Evolutionary conservation across 495 filamentous ascomycete species (phyloP), one percentile per base, ranked within the genome.

Genomic region (Podospora australis): DNA sequence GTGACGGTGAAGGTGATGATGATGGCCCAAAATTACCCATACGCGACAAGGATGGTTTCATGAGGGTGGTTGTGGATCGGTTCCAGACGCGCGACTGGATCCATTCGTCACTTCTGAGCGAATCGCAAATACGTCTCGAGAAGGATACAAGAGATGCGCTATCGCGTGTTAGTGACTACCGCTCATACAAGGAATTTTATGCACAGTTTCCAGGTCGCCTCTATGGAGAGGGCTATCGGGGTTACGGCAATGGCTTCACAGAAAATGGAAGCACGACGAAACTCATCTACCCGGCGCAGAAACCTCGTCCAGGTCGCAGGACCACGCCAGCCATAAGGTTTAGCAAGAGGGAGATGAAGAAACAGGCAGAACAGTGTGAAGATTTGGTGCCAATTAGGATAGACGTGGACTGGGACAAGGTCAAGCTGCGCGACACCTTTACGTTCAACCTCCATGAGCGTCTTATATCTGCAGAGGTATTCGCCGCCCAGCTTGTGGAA

Each of bases 361-460:
- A 80, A 28, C 92, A 97, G 66, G 87, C 83, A 39, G 91, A 96
- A 50, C 86, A 90, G 59, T 72, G 86, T 14, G 92, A 98, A 61
- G 86, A 95, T 56, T 71, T 98, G 49, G 88, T 96, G 0, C 92
- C 92, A 1, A 78, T 98, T 29, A 78, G 92, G 30, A 70, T 98
- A 36, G 92, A 98, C 53, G 88, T 97, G 38, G 94, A 98, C 56
- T 89, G 84, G 78, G 90, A 96, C 49, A 94, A 94, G 68, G 80
- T 96, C 55, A 91, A 95, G 69, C 79, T 98, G 50, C 83, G 92
- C 58, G 92, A 98, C 67, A 98, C 92, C 7, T 96, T 98, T 58
- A 98, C 92, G 16, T 98, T 90, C 88, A 98, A 97, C 64, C 79
- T 98, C 43, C 88, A 96, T 62, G 92, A 98, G 58, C 80, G 88